Evolutionary conservation across 352 stramenopile species (phyloP).

Genomic region (Peronospora belbahrii): DNA sequence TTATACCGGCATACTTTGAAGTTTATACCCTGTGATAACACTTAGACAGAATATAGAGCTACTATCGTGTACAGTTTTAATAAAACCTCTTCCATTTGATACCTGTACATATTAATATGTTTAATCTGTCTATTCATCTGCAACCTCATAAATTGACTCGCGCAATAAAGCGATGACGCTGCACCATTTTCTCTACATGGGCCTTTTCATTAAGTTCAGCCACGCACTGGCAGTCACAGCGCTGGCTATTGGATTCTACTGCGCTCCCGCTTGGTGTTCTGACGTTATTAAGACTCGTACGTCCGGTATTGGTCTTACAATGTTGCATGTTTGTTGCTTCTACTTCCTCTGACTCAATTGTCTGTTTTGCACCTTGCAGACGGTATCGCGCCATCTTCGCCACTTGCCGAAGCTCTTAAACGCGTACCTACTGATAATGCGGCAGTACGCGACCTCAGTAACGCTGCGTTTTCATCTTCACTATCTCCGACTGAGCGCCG

Average conservation of each 20-base stretch:
- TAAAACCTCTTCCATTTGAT: background rate
- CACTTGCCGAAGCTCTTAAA: conserved; percentile 17
- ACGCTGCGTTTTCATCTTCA: conserved; percentile 29
- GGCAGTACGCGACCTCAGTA: conserved; percentile 33
- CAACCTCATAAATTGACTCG: conserved; percentile 18
- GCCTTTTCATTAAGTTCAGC: conserved; percentile 9
- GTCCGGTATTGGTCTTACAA: conserved; percentile 8
- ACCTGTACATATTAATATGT: conserved; percentile 2
- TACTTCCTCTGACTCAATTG: background rate
- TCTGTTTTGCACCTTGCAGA: conserved; percentile 12
- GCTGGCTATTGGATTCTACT: conserved; percentile 5
- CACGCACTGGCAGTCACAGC: conserved; percentile 8
- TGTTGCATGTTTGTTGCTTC: background rate
- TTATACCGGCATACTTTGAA: too few species aligned
- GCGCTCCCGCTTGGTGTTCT: conserved; percentile 2
- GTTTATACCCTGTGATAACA: too few species aligned
- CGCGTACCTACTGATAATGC: conserved; percentile 24
- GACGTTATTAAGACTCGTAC: conserved; percentile 20
- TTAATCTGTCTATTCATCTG: conserved; percentile 7
- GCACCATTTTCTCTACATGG: conserved; percentile 9
- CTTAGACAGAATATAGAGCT: too few species aligned
- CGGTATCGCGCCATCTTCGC: conserved; percentile 17
- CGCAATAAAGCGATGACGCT: background rate
- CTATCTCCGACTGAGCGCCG: conserved; percentile 29
- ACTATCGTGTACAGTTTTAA: conserved; percentile 7